These are phyloP conservation scores for Pyrenula massariospora DNA, from an alignment of 495 filamentous ascomycete genomes.

Conservation along the genomic window DNA sequence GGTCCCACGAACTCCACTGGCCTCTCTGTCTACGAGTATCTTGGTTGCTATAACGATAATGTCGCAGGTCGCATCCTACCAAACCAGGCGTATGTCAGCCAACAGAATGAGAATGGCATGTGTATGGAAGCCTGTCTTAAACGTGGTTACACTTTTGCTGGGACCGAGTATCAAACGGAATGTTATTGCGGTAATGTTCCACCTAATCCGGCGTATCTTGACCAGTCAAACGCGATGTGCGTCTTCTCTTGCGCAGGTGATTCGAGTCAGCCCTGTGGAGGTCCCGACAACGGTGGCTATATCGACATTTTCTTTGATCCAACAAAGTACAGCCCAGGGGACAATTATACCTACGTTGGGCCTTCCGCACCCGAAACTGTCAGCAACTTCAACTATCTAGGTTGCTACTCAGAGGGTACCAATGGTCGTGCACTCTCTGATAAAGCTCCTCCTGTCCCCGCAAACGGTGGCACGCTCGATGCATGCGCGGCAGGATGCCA, in stretches of 20 bases:
- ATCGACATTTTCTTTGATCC: slow-evolving; percentile 5
- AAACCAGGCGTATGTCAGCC: slow-evolving; percentile 11
- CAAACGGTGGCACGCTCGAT: slow-evolving; percentile 9
- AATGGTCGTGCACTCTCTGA: slow-evolving; percentile 14
- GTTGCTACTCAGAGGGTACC: slow-evolving; percentile 24
- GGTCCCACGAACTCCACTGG: slow-evolving; percentile 17
- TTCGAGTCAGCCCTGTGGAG: slow-evolving; percentile 2
- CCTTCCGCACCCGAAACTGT: background rate
- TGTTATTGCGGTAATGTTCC: slow-evolving; percentile 32
- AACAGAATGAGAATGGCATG: slow-evolving; percentile 20
- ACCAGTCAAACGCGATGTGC: slow-evolving; percentile 20
- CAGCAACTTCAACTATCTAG: slow-evolving; percentile 15
- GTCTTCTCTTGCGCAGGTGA: slow-evolving; percentile 22
- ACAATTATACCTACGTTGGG: background rate
- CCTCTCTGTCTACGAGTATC: slow-evolving; percentile 13
- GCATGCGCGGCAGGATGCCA: slow-evolving; percentile 17
- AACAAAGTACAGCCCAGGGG: slow-evolving; percentile 2
- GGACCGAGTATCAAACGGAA: slow-evolving; percentile 35
- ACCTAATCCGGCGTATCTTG: slow-evolving; percentile 6
- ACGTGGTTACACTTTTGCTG: slow-evolving; percentile 30
- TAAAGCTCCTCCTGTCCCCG: slow-evolving; percentile 1
- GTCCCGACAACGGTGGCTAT: slow-evolving; percentile 2
- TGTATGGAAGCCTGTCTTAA: slow-evolving; percentile 24
- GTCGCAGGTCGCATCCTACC: slow-evolving; percentile 17
- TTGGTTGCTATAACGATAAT: slow-evolving; percentile 22